Percentiles rank a stretch among this genome's conserved stretches.
Conservation (phyloP, 2,329 filamentous ascomycete species). For the Talaromyces sp. region DNA sequence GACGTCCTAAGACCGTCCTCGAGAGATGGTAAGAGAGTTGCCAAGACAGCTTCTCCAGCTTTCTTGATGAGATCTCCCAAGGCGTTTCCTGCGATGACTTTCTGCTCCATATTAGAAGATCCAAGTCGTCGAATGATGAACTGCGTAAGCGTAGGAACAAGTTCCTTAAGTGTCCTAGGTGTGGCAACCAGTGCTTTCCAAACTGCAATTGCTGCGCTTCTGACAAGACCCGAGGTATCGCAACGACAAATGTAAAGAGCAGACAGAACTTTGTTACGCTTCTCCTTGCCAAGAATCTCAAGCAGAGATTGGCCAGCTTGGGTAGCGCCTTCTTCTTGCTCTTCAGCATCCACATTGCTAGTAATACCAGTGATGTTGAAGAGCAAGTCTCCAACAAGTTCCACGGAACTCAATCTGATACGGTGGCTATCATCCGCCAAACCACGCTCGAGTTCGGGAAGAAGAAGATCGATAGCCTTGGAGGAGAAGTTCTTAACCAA, state of each 20-base stretch:
- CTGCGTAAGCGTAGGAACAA: conserved; percentile 90
- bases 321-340: conserved; percentile 67
- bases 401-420: conserved; percentile 95
- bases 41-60: conserved; percentile 86
- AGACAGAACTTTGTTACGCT: conserved; percentile 95
- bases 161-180: conserved; percentile 86
- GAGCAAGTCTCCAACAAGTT: conserved; percentile 89
- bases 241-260: conserved; percentile 95
- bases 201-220: conserved; percentile 80
- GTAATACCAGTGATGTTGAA: conserved; percentile 97
- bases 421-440: conserved; percentile 96
- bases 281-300: conserved; percentile 90
- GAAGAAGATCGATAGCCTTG: conserved; percentile 84
- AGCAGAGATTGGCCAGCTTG: conserved; percentile 91
- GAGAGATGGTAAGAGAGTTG: conserved; percentile 80
- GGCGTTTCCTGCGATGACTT: conserved; percentile 95
- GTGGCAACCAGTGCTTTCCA: conserved; percentile 97
- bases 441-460: conserved; percentile 92
- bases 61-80: conserved; percentile 95
- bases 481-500: conserved; percentile 98
- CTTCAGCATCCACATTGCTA: conserved; percentile 70
- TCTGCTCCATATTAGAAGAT: conserved; percentile 96
- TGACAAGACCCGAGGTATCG: conserved; percentile 88
- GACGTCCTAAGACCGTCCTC: conserved; percentile 86
- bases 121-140: conserved; percentile 90